Conservation (phyloP, 345 rosid species). For the Trapa incisa region DNA sequence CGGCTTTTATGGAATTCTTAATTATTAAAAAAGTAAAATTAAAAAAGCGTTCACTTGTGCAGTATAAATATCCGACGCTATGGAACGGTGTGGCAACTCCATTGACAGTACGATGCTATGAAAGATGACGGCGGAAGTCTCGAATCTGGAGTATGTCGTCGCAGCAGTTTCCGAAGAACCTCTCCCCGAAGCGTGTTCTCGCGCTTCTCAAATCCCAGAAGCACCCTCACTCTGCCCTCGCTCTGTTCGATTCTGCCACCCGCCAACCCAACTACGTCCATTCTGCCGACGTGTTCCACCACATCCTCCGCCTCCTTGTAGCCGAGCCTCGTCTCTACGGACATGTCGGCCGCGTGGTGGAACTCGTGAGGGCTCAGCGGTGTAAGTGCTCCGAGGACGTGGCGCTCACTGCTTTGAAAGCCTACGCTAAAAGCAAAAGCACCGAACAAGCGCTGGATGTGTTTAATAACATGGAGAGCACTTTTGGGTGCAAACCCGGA, state of each 20-base stretch:
- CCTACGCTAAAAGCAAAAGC: constrained; percentile 51
- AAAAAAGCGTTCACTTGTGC: too few species aligned
- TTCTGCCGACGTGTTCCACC: constrained; percentile 57
- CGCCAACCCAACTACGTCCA: constrained; percentile 39
- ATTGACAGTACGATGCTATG: constrained; percentile 5
- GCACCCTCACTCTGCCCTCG: constrained; percentile 34
- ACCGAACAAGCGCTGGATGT: constrained; percentile 46
- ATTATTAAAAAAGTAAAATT: too few species aligned
- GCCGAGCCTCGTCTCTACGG: constrained; percentile 24
- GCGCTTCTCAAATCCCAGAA: constrained; percentile 53
- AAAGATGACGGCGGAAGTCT: constrained; percentile 1
- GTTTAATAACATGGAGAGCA: constrained; percentile 49
- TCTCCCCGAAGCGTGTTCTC: constrained; percentile 49
- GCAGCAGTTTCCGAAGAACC: constrained; percentile 39
- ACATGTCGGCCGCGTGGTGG: constrained; percentile 42
- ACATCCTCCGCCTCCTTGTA: constrained; percentile 64
- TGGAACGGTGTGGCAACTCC: background rate
- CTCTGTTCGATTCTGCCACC: constrained; percentile 53
- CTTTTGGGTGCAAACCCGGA: constrained; percentile 68
- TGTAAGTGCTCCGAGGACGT: constrained; percentile 71
- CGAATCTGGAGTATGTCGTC: constrained; percentile 34
- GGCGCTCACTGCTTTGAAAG: constrained; percentile 49
- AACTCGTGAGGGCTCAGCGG: constrained; percentile 39
- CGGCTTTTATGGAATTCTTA: too few species aligned
- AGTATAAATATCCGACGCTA: too few species aligned